These are phyloP conservation scores for Pseudogymnoascus sp. DNA, from an alignment of 2,329 filamentous ascomycete genomes.

Conservation along the genomic window DNA sequence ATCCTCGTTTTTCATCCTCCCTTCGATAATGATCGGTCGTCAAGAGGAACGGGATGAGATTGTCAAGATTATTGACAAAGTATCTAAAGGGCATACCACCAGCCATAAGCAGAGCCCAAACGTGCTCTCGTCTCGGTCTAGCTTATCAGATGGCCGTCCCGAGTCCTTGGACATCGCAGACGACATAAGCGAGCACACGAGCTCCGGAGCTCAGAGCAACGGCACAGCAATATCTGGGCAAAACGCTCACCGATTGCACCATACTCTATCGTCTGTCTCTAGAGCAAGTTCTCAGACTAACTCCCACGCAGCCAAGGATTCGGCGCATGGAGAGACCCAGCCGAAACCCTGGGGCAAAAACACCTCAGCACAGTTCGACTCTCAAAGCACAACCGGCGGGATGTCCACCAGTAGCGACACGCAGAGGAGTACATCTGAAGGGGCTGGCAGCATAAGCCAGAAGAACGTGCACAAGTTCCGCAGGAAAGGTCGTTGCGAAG, in stretches of 20 bases:
- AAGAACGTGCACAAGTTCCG: slow-evolving; percentile 43
- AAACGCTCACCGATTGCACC: neutral
- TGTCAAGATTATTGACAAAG: slow-evolving; percentile 67
- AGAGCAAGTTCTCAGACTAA: neutral
- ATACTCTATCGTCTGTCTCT: neutral
- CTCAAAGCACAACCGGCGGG: neutral
- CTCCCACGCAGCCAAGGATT: neutral
- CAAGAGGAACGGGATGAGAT: slow-evolving; percentile 64
- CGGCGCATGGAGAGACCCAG: neutral
- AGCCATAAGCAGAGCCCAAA: slow-evolving; percentile 36
- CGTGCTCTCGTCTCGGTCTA: slow-evolving; percentile 48
- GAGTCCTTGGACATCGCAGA: slow-evolving; percentile 36
- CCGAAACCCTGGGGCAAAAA: slow-evolving; percentile 5
- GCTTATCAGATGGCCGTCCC: slow-evolving; percentile 36
- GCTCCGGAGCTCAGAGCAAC: slow-evolving; percentile 40
- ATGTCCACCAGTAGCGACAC: slow-evolving; percentile 3
- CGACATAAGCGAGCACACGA: slow-evolving; percentile 52
- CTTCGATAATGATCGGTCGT: slow-evolving; percentile 73
- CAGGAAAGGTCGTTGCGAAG: slow-evolving; percentile 55
- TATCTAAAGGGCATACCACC: slow-evolving; percentile 57
- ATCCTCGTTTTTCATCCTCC: slow-evolving; percentile 86
- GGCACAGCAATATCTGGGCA: neutral
- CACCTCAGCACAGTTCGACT: slow-evolving; percentile 1
- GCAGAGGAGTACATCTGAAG: slow-evolving; percentile 20
- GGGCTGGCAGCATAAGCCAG: slow-evolving; percentile 23